Evolutionary conservation across 805 yeast genomes (phyloP), one percentile per base, ranked within the genome.

Genomic region (Ogataea nitratoaversa): DNA sequence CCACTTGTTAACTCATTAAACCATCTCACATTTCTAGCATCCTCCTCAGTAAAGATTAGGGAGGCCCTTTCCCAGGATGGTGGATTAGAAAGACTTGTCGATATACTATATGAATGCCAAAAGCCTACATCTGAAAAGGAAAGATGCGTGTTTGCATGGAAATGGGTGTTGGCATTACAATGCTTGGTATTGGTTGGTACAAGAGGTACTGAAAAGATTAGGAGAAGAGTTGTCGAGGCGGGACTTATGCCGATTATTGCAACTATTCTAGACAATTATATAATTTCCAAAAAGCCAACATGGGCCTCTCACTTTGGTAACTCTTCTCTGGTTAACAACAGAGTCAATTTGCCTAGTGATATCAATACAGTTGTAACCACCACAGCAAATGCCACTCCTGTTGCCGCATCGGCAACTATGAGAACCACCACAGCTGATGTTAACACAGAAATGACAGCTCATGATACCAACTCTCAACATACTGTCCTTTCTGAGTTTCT

Each of bases 111-210:
- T 56, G 95, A 84, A 52, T 90, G 96, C 56, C 78, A 76, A 31
- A 47, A 60, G 32, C 65, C 65, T 0, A 46, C 48, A 17, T 47
- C 46, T 13, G 61, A 60, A 17, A 52, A 56, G 37, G 65, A 62
- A 32, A 73, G 80, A 19, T 68, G 87, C 47, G 70, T 84, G 4
- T 52, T 47, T n/a, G 90, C 95, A 0, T 91, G 96, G 96, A 91
- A 91, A 66, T 91, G 99, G 99, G 86, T 95, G 5, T 67, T 91
- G 40, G 86, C 97, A 0, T 80, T 93, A 56, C 99, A 91, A 66
- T 90, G 97, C 59, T 67, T 91, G 41, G 95, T 91, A 1, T 72
- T 88, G 41, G 79, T 91, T 16, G 96, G 97, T 12, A 89, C 97
- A 1, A 73, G 97, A 50, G 99, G 99, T 19, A 80, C 95, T 2